Base-by-base conservation (phyloP, 768 basidiomycete species). In the Phanerodontia chrysosporium region DNA sequence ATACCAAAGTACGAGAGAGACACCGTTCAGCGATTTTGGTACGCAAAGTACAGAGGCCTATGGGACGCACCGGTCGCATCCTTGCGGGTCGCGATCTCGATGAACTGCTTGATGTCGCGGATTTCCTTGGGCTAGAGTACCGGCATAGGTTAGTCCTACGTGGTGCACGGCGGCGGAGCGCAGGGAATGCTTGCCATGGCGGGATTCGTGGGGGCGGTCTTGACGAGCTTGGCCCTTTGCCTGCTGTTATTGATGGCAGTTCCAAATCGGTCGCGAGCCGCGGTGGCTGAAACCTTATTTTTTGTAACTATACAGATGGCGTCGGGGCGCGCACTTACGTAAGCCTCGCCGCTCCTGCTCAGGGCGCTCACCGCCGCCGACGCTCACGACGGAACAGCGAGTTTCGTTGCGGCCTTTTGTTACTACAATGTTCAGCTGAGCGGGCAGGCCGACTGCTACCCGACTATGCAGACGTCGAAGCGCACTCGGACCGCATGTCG, bases 91-190 rank as follows among this genome's bases (percentile, higher is more conserved):
- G 95, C 89, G 74, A 96, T 92, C 80, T 94, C 89, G 76, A 98
- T 91, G 81, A 98, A 98, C 76, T 92, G 83, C 82, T 98, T 99
- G 84, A 98, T 98, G 77, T 98, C 95, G 69, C 83, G 82, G 80
- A 99, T 87, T 86, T 98, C 92, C 80, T 97, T 95, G 61, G 96
- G 95, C 96, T 98, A 70, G 24, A 52, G 18, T 10, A 24, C 30
- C 21, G 25, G 27, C n/a, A 24, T 12, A 22, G 27, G 29, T 57
- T 18, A 56, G 58, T 30, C 30, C 18, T n/a, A 6, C 55, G 42
- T 36, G 4, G 56, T 32, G 16, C 28, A 35, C 51, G 30, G 25
- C 45, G 21, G 21, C 53, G 32, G 28, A 2, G n/a, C n/a, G n/a
- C 10, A 16, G 21, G 18, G 29, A 14, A 21, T 46, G 44, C 59